A percentile compares a stretch with the other conserved stretches of the same genome.
phyloP scores from a whole-genome alignment of 768 basidiomycete genomes.

The Zangia roseola region DNA sequence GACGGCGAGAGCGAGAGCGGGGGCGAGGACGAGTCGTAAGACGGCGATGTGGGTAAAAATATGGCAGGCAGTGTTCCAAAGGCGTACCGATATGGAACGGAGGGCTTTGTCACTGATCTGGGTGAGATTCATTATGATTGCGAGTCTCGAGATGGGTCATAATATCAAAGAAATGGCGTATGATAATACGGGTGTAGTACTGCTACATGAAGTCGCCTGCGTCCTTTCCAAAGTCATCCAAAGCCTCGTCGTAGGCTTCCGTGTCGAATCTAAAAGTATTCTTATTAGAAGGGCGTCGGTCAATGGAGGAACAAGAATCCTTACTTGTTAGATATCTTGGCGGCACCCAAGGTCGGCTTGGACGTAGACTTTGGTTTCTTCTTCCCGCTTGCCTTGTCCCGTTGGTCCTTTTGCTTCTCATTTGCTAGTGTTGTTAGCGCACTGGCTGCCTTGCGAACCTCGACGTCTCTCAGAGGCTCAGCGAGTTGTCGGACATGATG shows the following conservation, averaged over 20 bases:
- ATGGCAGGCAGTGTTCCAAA: too few relatives aligned
- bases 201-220: constrained; percentile 89
- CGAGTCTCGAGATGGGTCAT: constrained; percentile 11
- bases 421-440: constrained; percentile 85
- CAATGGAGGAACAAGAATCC: constrained; percentile 16
- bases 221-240: constrained; percentile 82
- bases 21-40: too few relatives aligned
- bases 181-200: constrained; percentile 19
- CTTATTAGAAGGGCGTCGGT: constrained; percentile 13
- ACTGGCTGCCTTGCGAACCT: constrained; percentile 86
- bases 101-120: too few relatives aligned
- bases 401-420: constrained; percentile 91
- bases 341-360: constrained; percentile 76
- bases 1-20: constrained; percentile 67
- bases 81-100: background rate
- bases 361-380: constrained; percentile 73
- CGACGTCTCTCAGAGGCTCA: constrained; percentile 80
- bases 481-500: constrained; percentile 77
- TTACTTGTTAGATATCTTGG: constrained; percentile 65
- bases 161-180: constrained; percentile 7
- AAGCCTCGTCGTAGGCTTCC: constrained; percentile 76
- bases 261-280: constrained; percentile 65
- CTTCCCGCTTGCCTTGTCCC: constrained; percentile 85
- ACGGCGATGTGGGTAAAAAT: too few relatives aligned
- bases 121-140: too few relatives aligned